A percentile compares a stretch with the other conserved stretches of the same genome.
phyloP scores from a whole-genome alignment of 192 early-diverging fungal species.

The Backusella tuberculispora region DNA sequence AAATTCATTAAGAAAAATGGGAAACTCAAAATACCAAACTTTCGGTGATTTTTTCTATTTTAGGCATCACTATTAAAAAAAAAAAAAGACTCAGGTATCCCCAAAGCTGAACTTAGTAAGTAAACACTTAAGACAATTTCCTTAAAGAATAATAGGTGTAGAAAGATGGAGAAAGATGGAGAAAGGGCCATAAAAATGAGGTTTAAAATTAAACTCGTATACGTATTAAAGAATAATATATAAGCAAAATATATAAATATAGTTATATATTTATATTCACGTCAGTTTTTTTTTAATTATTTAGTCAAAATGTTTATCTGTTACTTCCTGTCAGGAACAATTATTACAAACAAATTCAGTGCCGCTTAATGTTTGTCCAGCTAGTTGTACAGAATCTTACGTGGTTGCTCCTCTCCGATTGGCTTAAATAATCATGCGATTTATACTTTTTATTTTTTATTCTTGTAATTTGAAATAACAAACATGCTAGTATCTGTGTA shows the following conservation, averaged over 20 bases:
- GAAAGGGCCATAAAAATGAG: not conserved
- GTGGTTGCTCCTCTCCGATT: slow-evolving; percentile 5
- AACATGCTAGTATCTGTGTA: not conserved
- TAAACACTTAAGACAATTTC: not conserved
- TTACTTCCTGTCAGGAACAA: not conserved
- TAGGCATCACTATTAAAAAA: not conserved
- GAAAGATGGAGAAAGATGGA: not conserved
- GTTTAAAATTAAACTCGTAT: not conserved
- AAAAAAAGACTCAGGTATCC: not conserved
- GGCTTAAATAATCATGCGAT: slow-evolving; percentile 26
- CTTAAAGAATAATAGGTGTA: not conserved
- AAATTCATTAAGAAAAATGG: not conserved
- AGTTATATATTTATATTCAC: not conserved
- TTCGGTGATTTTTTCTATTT: not conserved
- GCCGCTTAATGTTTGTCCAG: not conserved
- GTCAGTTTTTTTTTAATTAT: not conserved
- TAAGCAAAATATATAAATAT: not conserved
- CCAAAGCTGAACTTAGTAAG: not conserved
- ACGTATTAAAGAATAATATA: not conserved
- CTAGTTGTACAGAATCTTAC: not conserved
- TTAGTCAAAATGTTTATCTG: not conserved
- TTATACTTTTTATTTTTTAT: slow-evolving; percentile 9
- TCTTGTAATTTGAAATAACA: not conserved
- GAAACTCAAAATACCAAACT: not conserved
- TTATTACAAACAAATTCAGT: not conserved